Evolutionary conservation across 352 stramenopile species (phyloP).

Genomic region (Pythium dissimile): DNA sequence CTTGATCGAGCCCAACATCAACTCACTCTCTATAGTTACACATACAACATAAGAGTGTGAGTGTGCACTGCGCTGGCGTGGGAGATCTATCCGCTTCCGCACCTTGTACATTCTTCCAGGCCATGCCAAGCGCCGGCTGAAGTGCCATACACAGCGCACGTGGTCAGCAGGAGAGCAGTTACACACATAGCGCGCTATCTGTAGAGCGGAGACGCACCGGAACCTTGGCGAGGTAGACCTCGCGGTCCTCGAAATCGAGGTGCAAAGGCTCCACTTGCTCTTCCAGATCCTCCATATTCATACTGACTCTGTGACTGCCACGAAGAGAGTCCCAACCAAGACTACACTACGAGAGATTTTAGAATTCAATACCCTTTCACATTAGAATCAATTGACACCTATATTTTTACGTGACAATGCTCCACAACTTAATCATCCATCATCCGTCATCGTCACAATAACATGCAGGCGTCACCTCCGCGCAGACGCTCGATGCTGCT

Average conservation of each 20-base stretch:
- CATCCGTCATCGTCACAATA: no score
- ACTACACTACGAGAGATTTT: not conserved
- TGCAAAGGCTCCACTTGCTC: conserved; percentile 89
- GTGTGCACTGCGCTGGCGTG: no score
- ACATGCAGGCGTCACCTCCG: not conserved
- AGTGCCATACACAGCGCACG: not conserved
- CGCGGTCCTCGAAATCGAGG: conserved; percentile 81
- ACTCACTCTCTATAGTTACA: conserved; percentile 60
- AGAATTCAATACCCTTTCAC: not conserved
- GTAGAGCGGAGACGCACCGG: conserved; percentile 37
- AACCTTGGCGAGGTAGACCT: conserved; percentile 87
- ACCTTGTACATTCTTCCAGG: conserved; percentile 86
- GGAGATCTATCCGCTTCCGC: no score
- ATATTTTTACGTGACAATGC: no score
- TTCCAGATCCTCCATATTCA: conserved; percentile 77
- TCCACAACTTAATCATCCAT: no score
- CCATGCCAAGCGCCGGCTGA: conserved; percentile 62
- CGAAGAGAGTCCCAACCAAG: not conserved
- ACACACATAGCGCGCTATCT: not conserved
- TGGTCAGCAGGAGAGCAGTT: not conserved
- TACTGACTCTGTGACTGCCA: not conserved
- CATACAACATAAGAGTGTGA: not conserved
- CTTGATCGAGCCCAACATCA: conserved; percentile 83
- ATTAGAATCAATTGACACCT: no score
- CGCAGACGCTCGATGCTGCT: conserved; percentile 43